Percentiles rank a stretch among this genome's conserved stretches.
These are phyloP conservation scores for Paxillus involutus DNA, from an alignment of 768 basidiomycete species.

Conservation along the genomic window DNA sequence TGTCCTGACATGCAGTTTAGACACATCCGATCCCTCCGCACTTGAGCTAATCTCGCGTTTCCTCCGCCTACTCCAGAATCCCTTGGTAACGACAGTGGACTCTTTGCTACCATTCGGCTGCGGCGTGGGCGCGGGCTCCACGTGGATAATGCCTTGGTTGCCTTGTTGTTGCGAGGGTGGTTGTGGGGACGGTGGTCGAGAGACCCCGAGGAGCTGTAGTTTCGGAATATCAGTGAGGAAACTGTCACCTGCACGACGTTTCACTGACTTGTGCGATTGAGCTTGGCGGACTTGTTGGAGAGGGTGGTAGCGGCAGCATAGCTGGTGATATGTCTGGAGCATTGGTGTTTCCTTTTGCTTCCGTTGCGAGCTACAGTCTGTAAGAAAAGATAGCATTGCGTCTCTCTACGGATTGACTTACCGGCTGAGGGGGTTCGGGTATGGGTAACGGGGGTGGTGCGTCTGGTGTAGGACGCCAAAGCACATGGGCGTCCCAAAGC, in stretches of 20 bases:
- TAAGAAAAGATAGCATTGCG: not conserved
- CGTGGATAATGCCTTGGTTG: conserved; percentile 5
- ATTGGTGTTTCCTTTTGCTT: not conserved
- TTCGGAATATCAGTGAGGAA: not conserved
- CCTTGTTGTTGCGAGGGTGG: not conserved
- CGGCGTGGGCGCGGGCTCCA: not conserved
- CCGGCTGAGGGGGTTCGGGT: conserved; percentile 9
- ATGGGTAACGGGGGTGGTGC: conserved; percentile 8
- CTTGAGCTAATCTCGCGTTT: not conserved
- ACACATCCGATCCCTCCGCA: not conserved
- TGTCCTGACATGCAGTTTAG: not conserved
- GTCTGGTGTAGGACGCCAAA: conserved; percentile 15
- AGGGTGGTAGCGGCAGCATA: conserved; percentile 23
- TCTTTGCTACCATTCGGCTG: not conserved
- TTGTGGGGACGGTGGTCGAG: conserved; percentile 3
- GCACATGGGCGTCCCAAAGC: conserved; percentile 25
- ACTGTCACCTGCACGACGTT: not conserved
- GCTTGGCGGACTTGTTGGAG: conserved; percentile 12
- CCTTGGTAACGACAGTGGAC: conserved; percentile 1
- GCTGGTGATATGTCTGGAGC: conserved; percentile 9
- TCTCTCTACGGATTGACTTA: not conserved
- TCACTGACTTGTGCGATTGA: conserved; percentile 21
- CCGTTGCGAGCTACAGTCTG: conserved; percentile 8
- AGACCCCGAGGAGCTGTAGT: conserved; percentile 15
- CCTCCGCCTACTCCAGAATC: conserved; percentile 11